Evolutionary conservation across 352 stramenopile species (phyloP).

Genomic region (Phytophthora ohioensis): DNA sequence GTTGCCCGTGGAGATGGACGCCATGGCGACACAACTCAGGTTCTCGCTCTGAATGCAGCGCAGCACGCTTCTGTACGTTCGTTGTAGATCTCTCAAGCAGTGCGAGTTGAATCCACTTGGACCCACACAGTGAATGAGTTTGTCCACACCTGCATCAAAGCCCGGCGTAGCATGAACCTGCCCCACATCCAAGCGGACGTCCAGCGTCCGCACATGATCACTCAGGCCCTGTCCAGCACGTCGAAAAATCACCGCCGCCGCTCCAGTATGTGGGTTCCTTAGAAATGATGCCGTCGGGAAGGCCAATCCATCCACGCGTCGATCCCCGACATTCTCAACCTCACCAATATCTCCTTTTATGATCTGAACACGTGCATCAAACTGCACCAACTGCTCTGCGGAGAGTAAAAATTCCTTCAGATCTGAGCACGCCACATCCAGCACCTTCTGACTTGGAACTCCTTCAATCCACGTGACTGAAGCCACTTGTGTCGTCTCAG

Average conservation of each 20-base stretch:
- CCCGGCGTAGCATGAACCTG: conserved; percentile 52
- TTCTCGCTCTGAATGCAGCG: conserved; percentile 47
- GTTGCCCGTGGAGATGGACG: conserved; percentile 77
- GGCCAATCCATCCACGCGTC: conserved; percentile 43
- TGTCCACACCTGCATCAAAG: conserved; percentile 60
- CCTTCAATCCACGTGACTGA: conserved; percentile 21
- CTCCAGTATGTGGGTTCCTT: conserved; percentile 39
- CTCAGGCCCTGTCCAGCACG: conserved; percentile 36
- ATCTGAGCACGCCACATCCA: conserved; percentile 34
- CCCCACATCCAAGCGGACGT: conserved; percentile 37
- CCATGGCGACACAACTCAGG: conserved; percentile 59
- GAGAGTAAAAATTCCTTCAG: conserved; percentile 48
- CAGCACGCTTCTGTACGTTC: conserved; percentile 52
- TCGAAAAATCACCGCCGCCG: conserved; percentile 41
- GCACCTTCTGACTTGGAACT: conserved; percentile 33
- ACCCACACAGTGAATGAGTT: conserved; percentile 69
- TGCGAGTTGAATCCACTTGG: conserved; percentile 44
- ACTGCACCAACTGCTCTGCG: conserved; percentile 44
- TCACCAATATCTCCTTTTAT: conserved; percentile 52
- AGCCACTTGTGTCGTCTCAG: conserved; percentile 1
- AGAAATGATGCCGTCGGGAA: conserved; percentile 42
- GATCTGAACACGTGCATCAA: conserved; percentile 45
- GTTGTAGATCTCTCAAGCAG: conserved; percentile 36
- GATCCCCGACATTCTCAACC: conserved; percentile 35
- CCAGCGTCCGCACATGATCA: conserved; percentile 31